Base-by-base conservation (phyloP, 2,329 filamentous ascomycete species). In the Didymella glomerata region DNA sequence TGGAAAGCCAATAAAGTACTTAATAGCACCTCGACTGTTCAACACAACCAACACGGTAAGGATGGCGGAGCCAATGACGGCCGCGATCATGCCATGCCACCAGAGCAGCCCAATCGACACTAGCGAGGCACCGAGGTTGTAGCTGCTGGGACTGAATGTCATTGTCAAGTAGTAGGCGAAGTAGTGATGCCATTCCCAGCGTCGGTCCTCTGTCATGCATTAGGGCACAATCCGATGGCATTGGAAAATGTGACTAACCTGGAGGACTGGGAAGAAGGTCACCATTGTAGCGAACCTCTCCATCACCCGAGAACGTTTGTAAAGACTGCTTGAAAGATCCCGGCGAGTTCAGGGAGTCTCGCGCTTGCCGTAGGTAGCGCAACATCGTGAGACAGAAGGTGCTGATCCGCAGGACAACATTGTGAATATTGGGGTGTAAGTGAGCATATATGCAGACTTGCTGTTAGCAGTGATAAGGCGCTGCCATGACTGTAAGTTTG, bases 171-270 rank as follows among this genome's bases (percentile, higher is more conserved):
- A 68, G 56, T 66, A 68, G 13, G 62, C 60, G 16, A 68, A 68
- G 42, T 68, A 68, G 46, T 68, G 64, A n/a, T 65, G 56, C 65
- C 65, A 68, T 59, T 47, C 45, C 65, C 65, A 68, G 51, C 48
- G 53, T 27, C 65, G 54, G 40, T 68, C 65, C 48, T 24, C 65
- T 68, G 28, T 14, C 2, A 3, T 34, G 16, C 24, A 7, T 48
- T 14, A 40, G 40, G 51, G 20, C 16, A 5, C 13, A n/a, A 11
- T 34, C 4, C 32, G 6, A 16, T 16, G 4, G 10, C 5, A 11
- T 1, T 27, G 13, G 2, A 10, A 11, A 3, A 20, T 10, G 18
- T 20, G 25, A 51, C 46, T 30, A 30, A 63, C 63, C 60, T 34
- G 44, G 59, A 38, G 65, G 65, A 51, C 63, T 68, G n/a, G 65